A percentile compares a stretch with the other conserved stretches of the same genome.
Conservation (phyloP, 352 stramenopile species). For the Blastocystis sp. region DNA sequence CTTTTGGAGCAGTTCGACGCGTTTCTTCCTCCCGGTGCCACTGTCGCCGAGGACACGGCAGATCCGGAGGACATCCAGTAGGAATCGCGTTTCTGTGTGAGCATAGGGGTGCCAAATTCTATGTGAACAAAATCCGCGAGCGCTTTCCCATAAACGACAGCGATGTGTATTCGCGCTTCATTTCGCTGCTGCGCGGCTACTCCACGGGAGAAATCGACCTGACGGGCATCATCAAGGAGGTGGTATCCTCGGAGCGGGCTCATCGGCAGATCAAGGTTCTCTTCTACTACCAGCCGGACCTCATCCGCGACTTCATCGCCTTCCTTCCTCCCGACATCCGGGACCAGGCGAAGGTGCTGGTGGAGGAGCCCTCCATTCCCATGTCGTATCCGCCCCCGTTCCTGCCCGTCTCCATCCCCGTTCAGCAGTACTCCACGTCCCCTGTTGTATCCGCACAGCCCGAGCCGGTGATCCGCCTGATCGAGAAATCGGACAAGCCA, state of each 20-base stretch:
- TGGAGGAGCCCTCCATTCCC: not conserved
- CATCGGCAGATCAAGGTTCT: not conserved
- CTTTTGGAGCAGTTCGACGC: slow-evolving; percentile 18
- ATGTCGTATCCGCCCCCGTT: not conserved
- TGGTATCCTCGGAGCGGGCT: not conserved
- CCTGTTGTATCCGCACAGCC: no score
- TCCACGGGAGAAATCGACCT: not conserved
- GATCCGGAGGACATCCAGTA: slow-evolving; percentile 5
- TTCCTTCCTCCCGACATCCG: slow-evolving; percentile 31
- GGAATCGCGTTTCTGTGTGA: not conserved
- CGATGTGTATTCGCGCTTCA: slow-evolving; percentile 27
- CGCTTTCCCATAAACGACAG: slow-evolving; percentile 16
- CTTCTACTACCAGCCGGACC: slow-evolving; percentile 34
- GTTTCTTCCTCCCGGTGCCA: slow-evolving; percentile 21
- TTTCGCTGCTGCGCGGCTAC: slow-evolving; percentile 26
- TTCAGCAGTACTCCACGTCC: no score
- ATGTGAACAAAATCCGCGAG: slow-evolving; percentile 23
- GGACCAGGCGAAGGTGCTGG: not conserved
- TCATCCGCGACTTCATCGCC: slow-evolving; percentile 23
- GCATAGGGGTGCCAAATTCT: slow-evolving; percentile 7
- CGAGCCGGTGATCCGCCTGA: no score
- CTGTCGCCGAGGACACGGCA: not conserved
- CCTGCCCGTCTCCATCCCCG: not conserved
- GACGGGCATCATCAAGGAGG: not conserved
- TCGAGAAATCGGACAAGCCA: no score